A percentile compares a stretch with the other conserved stretches of the same genome.
Evolutionary conservation across 345 rosid genomes (phyloP).

Genomic region (Boechera divaricarpa): DNA sequence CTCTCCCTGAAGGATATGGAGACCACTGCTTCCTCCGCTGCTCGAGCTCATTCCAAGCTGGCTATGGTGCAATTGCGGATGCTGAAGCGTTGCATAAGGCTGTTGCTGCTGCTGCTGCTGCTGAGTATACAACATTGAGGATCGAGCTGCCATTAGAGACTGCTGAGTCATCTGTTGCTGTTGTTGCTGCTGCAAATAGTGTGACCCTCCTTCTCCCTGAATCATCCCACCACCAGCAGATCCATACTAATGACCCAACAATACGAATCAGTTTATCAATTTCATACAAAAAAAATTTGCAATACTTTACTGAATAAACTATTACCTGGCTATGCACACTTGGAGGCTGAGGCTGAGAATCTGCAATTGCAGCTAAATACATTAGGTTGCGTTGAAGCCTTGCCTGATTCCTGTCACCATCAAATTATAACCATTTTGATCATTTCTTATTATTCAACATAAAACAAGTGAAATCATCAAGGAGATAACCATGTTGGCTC

Average conservation of each 20-base stretch:
- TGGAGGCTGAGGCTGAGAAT: slow-evolving; percentile 97
- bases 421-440: slow-evolving; percentile 10
- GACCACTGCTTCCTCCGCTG: slow-evolving; percentile 64
- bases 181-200: slow-evolving; percentile 94
- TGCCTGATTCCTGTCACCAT: slow-evolving; percentile 81
- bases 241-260: slow-evolving; percentile 54
- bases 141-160: slow-evolving; percentile 86
- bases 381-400: slow-evolving; percentile 95
- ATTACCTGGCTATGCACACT: slow-evolving; percentile 80
- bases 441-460: not conserved
- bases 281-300: not conserved
- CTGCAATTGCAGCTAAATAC: slow-evolving; percentile 99
- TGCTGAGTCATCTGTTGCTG: slow-evolving; percentile 89
- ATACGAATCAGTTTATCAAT: not conserved
- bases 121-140: slow-evolving; percentile 88
- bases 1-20: slow-evolving; percentile 51
- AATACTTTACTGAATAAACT: not conserved
- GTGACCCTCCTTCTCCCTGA: slow-evolving; percentile 76
- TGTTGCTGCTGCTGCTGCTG: slow-evolving; percentile 55
- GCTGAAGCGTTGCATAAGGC: slow-evolving; percentile 78
- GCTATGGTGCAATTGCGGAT: slow-evolving; percentile 85
- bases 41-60: slow-evolving; percentile 92
- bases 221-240: slow-evolving; percentile 66
- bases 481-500: slow-evolving; percentile 36
- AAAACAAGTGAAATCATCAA: not conserved